phyloP scores from a whole-genome alignment of 1,139 yeast genomes.

The Geotrichum candidum region DNA sequence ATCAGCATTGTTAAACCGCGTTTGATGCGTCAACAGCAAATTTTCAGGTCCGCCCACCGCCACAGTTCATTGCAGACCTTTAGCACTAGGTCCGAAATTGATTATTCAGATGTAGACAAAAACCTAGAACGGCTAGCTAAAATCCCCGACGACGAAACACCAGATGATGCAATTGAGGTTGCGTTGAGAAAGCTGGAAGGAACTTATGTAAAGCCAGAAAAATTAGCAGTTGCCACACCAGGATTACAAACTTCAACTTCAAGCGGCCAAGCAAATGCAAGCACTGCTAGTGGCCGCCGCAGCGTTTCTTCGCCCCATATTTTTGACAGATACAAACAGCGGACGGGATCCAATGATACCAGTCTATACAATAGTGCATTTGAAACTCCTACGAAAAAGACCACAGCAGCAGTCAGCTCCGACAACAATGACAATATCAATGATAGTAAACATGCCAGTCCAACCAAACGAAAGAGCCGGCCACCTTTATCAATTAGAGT shows the following conservation, averaged over 20 bases:
- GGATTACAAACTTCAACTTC: neutral
- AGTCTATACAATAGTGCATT: conserved; percentile 14
- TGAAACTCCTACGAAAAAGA: conserved; percentile 13
- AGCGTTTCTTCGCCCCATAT: neutral
- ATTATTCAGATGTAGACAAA: conserved; percentile 23
- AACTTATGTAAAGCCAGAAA: conserved; percentile 31
- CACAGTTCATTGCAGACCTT: neutral
- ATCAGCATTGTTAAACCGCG: neutral
- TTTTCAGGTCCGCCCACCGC: neutral
- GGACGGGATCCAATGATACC: neutral
- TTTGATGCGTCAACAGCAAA: neutral
- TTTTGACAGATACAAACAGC: neutral
- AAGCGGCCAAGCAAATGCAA: neutral
- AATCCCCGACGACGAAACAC: conserved; percentile 69
- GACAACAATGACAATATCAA: neutral
- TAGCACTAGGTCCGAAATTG: neutral
- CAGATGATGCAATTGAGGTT: conserved; percentile 64
- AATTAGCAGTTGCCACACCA: neutral
- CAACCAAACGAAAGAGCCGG: neutral
- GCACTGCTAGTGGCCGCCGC: neutral
- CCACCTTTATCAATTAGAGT: neutral
- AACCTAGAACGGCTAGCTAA: conserved; percentile 43
- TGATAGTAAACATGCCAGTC: neutral
- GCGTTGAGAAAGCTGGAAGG: conserved; percentile 80
- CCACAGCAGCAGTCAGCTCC: neutral